Evolutionary conservation across 495 filamentous ascomycete species (phyloP).

Genomic region (Trichoderma erinaceum): DNA sequence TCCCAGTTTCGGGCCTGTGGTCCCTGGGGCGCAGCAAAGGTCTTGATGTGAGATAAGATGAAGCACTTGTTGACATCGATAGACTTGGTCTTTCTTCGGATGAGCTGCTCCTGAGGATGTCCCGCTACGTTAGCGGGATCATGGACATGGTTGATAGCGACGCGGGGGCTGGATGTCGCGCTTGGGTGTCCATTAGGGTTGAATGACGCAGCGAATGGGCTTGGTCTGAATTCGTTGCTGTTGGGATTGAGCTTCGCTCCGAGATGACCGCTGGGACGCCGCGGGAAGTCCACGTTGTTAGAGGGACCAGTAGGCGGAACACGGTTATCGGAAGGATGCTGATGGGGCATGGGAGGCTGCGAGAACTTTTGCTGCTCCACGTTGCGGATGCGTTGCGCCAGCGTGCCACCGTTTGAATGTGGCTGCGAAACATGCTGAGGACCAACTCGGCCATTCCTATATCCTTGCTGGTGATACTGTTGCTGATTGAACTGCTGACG

Average conservation of each 20-base stretch:
- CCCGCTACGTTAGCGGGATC: constrained; percentile 24
- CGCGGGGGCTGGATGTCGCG: constrained; percentile 58
- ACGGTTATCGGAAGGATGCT: constrained; percentile 36
- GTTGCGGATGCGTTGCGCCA: constrained; percentile 40
- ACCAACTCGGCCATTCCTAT: constrained; percentile 31
- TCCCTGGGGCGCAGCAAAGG: constrained; percentile 66
- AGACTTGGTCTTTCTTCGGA: constrained; percentile 56
- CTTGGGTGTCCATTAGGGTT: constrained; percentile 60
- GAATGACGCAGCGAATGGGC: constrained; percentile 69
- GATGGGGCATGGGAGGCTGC: constrained; percentile 34
- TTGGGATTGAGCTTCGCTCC: constrained; percentile 72
- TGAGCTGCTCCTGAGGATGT: constrained; percentile 48
- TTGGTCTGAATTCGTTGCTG: constrained; percentile 79
- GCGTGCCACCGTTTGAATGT: constrained; percentile 29
- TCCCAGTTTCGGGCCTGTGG: constrained; percentile 56
- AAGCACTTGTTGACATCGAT: constrained; percentile 47
- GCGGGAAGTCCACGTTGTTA: constrained; percentile 38
- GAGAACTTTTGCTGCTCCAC: constrained; percentile 39
- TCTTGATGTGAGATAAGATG: constrained; percentile 64
- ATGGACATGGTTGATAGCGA: constrained; percentile 25
- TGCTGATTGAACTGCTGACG: constrained; percentile 26
- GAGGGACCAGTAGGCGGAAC: constrained; percentile 50
- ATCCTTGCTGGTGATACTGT: constrained; percentile 28
- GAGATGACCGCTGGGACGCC: constrained; percentile 43
- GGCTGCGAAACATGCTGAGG: constrained; percentile 31